A percentile compares a stretch with the other conserved stretches of the same genome.
Evolutionary conservation across 306 rosid genomes (phyloP).

Genomic region (Inga leiocalycina): DNA sequence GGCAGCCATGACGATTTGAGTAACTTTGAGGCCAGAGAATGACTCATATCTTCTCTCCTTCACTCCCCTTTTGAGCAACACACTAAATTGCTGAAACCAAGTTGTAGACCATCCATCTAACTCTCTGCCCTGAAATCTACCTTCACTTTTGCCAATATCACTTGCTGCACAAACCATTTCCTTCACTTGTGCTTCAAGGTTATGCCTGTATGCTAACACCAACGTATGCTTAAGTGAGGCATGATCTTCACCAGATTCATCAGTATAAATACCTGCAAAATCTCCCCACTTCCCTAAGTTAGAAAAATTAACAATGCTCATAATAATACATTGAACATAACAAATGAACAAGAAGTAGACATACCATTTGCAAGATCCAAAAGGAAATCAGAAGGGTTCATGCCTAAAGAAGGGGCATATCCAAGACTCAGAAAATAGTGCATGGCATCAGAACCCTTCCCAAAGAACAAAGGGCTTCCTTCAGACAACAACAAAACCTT

Average conservation of each 20-base stretch:
- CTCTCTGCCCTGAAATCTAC: conserved; percentile 34
- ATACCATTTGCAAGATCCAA: conserved; percentile 83
- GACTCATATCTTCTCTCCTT: conserved; percentile 64
- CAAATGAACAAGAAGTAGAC: not conserved
- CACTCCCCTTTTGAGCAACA: conserved; percentile 65
- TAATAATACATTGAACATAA: not conserved
- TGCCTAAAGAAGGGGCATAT: conserved; percentile 56
- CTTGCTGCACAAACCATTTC: conserved; percentile 31
- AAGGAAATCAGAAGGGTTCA: conserved; percentile 83
- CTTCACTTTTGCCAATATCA: conserved; percentile 18
- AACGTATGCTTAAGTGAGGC: conserved; percentile 44
- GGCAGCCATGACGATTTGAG: conserved; percentile 54
- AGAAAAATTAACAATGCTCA: not conserved
- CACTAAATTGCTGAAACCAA: conserved; percentile 73
- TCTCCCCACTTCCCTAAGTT: not conserved
- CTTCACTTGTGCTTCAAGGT: conserved; percentile 39
- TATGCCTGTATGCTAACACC: conserved; percentile 40
- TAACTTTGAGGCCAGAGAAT: conserved; percentile 55
- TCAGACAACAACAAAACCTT: conserved; percentile 71
- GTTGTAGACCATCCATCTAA: conserved; percentile 60
- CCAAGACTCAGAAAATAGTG: conserved; percentile 64
- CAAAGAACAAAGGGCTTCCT: conserved; percentile 66
- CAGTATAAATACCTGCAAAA: conserved; percentile 51
- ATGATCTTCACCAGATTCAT: conserved; percentile 43
- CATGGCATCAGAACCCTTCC: conserved; percentile 63